phyloP scores from a whole-genome alignment of 495 filamentous ascomycete species.

The Podospora conica region DNA sequence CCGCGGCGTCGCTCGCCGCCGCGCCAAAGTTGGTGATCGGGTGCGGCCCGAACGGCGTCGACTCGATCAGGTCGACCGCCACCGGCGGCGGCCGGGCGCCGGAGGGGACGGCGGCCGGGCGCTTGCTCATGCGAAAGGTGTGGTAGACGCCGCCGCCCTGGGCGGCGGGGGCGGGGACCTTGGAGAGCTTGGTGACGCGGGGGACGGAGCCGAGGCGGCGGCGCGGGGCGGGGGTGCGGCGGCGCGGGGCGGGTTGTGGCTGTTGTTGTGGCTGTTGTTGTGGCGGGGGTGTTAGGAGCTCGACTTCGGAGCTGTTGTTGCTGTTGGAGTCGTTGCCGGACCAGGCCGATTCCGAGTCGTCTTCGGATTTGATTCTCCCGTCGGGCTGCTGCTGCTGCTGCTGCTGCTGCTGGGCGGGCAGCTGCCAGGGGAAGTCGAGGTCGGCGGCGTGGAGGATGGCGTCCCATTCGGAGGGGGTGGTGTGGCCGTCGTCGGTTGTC shows the following conservation, averaged over 20 bases:
- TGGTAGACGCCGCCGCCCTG: background rate
- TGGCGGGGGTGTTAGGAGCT: conserved; percentile 3
- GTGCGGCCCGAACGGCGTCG: background rate
- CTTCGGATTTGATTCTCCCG: conserved; percentile 12
- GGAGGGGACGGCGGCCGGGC: background rate
- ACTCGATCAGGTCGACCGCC: conserved; percentile 1
- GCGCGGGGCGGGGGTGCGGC: conserved; percentile 3
- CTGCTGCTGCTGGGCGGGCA: background rate
- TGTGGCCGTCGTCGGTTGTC: background rate
- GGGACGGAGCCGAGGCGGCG: conserved; percentile 11
- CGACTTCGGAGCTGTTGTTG: conserved; percentile 6
- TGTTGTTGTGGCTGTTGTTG: background rate
- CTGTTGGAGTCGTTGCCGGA: conserved; percentile 11
- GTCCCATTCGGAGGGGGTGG: conserved; percentile 17
- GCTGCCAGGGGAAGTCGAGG: conserved; percentile 13
- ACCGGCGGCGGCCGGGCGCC: background rate
- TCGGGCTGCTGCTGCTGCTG: background rate
- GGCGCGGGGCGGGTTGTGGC: background rate
- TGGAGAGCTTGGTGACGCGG: conserved; percentile 7
- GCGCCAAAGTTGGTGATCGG: background rate
- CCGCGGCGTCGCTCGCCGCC: background rate
- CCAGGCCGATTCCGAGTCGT: conserved; percentile 24
- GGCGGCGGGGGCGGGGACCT: background rate
- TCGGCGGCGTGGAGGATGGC: background rate
- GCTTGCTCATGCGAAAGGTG: background rate